Base-by-base conservation (phyloP, 495 filamentous ascomycete species). In the Penicillium angulare region DNA sequence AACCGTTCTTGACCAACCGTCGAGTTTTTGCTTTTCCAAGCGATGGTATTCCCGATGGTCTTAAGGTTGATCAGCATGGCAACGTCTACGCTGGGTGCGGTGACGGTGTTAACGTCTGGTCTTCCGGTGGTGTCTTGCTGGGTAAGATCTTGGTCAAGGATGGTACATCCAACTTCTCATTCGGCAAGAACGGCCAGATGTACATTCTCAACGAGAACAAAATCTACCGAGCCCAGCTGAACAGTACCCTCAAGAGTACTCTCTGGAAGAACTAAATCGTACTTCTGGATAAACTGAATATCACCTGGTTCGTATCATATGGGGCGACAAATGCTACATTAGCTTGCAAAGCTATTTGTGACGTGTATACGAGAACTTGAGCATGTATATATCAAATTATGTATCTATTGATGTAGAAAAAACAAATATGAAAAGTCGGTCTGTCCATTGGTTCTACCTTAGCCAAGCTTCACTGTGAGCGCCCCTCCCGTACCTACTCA, bases 91-190 rank as follows among this genome's bases (percentile, higher is more conserved):
- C 73, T n/a, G 83, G 78, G 8, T 79, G 74, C 43, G 79, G 75
- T 6, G 82, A 85, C 52, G 84, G 84, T 32, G 71, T 87, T 20
- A 78, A 85, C 22, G 78, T 86, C 12, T 87, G 72, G 72, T 82
- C 78, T 48, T 63, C 77, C 4, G 75, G 75, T 0, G 82, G 83
- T 21, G 78, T 73, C 8, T 68, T 78, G 18, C 57, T 79, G 16
- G 76, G 74, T 15, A 84, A 81, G 64, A 81, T 85, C 20, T 74
- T 65, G 32, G 55, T 75, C 21, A 56, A 67, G 24, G 55, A 54
- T 32, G 69, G 71, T 3, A 63, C 64, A 16, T 65, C 73, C 0
- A 76, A 75, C 43, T 77, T 77, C 40, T 75, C 65, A 12, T 77
- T 77, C 55, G 74, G 74, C 5, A 59, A 55, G 21, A 57, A 70